Percentiles rank a stretch among this genome's conserved stretches.
Conservation (phyloP, 768 basidiomycete species). For the Pisolithus sp. region DNA sequence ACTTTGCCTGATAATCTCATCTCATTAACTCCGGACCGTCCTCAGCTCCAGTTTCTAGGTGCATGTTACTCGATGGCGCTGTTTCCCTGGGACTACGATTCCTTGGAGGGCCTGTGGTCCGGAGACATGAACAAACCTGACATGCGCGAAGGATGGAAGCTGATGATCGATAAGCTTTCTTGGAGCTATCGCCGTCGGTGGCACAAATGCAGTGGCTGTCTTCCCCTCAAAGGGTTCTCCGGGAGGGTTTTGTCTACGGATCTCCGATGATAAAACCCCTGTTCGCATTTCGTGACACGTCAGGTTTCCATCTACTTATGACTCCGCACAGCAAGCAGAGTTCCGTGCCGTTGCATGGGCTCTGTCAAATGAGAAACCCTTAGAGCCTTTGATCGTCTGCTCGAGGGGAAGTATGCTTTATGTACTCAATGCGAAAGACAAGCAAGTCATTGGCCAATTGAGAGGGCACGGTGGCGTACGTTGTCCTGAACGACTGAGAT, state of each 20-base stretch:
- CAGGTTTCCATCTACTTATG: slow-evolving; percentile 4
- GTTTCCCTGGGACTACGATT: slow-evolving; percentile 36
- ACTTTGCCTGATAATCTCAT: neutral
- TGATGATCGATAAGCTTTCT: slow-evolving; percentile 42
- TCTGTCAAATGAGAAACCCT: slow-evolving; percentile 35
- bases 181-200: slow-evolving; percentile 47
- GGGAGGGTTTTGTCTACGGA: slow-evolving; percentile 27
- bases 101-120: slow-evolving; percentile 36
- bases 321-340: slow-evolving; percentile 11
- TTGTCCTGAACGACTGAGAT: slow-evolving; percentile 2
- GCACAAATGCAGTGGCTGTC: slow-evolving; percentile 32
- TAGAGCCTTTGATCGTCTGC: slow-evolving; percentile 57
- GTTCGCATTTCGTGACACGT: slow-evolving; percentile 9
- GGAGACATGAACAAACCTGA: slow-evolving; percentile 28
- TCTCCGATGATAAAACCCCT: slow-evolving; percentile 22
- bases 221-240: slow-evolving; percentile 23
- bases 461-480: slow-evolving; percentile 72
- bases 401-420: slow-evolving; percentile 49
- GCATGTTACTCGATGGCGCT: slow-evolving; percentile 34
- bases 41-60: slow-evolving; percentile 29
- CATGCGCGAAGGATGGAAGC: slow-evolving; percentile 36
- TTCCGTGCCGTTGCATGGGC: slow-evolving; percentile 52
- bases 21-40: slow-evolving; percentile 6
- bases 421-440: slow-evolving; percentile 42
- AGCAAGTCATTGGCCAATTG: slow-evolving; percentile 39